phyloP scores from a whole-genome alignment of 495 filamentous ascomycete species.

The Penicillium riverlandense region DNA sequence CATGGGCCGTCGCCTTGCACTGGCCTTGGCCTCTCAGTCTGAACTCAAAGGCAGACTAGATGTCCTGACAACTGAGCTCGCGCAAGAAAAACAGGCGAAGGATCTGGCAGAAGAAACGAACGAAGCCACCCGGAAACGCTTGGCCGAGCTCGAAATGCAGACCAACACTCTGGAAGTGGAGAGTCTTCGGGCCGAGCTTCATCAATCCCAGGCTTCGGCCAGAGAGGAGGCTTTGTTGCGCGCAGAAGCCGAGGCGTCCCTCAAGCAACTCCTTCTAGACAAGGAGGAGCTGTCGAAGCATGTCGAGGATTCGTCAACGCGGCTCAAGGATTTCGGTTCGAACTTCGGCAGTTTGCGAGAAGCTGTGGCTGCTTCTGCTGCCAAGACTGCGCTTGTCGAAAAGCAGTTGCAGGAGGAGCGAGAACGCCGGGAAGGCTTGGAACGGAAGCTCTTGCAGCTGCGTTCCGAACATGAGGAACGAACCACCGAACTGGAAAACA shows the following conservation, averaged over 20 bases:
- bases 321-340: slow-evolving; percentile 61
- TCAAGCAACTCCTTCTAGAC: slow-evolving; percentile 70
- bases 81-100: slow-evolving; percentile 70
- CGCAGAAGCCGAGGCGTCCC: slow-evolving; percentile 65
- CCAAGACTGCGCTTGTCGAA: slow-evolving; percentile 68
- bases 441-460: slow-evolving; percentile 71
- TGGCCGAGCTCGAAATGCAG: slow-evolving; percentile 80
- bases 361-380: slow-evolving; percentile 70
- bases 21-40: slow-evolving; percentile 67
- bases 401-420: slow-evolving; percentile 81
- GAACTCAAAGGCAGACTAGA: slow-evolving; percentile 68
- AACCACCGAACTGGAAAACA: slow-evolving; percentile 69
- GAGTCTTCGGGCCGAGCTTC: slow-evolving; percentile 74
- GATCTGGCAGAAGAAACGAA: slow-evolving; percentile 84
- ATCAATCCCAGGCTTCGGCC: slow-evolving; percentile 62
- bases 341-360: slow-evolving; percentile 69
- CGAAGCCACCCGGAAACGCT: slow-evolving; percentile 71
- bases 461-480: slow-evolving; percentile 80
- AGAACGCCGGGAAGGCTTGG: slow-evolving; percentile 64
- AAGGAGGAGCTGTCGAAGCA: slow-evolving; percentile 72
- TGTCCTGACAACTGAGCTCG: slow-evolving; percentile 57
- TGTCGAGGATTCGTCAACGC: slow-evolving; percentile 57
- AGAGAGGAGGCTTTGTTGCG: slow-evolving; percentile 71
- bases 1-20: slow-evolving; percentile 73
- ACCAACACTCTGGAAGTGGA: slow-evolving; percentile 76